Conservation (phyloP, 1,284 basidiomycete genomes). For the Tilletiopsis washingtonensis region DNA sequence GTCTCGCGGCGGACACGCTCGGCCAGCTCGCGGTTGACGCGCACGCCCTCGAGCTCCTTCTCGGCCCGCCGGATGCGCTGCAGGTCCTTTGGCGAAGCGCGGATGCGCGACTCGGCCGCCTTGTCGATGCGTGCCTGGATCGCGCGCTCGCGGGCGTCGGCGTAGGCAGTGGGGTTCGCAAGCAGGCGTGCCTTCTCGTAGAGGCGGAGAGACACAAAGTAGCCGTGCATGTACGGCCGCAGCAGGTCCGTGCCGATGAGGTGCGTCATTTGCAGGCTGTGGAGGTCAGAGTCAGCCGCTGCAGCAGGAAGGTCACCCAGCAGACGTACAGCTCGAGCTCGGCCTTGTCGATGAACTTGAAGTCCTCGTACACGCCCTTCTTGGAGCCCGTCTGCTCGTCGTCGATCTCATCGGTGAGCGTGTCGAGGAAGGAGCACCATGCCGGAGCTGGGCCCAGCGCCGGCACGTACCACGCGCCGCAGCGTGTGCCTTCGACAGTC, state of each 20-base stretch:
- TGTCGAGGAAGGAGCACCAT: conserved; percentile 97
- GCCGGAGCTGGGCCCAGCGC: conserved; percentile 90
- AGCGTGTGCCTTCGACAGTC: conserved; percentile 43
- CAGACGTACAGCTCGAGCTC: conserved; percentile 60
- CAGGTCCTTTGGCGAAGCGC: conserved; percentile 53
- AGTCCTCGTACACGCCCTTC: conserved; percentile 74
- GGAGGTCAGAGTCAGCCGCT: background rate
- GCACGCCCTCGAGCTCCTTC: conserved; percentile 50
- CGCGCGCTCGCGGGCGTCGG: conserved; percentile 80
- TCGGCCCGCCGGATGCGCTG: conserved; percentile 2
- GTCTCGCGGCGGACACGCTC: conserved; percentile 71
- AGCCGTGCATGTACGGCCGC: conserved; percentile 99
- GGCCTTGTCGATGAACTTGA: conserved; percentile 85
- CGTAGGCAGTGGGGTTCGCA: conserved; percentile 90
- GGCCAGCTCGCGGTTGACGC: conserved; percentile 87
- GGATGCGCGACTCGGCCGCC: conserved; percentile 83
- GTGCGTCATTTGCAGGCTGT: conserved; percentile 65
- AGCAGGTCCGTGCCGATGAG: conserved; percentile 87
- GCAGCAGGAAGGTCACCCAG: background rate
- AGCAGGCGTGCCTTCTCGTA: conserved; percentile 94
- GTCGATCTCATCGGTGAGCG: conserved; percentile 69
- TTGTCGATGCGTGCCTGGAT: conserved; percentile 85
- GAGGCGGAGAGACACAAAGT: conserved; percentile 88
- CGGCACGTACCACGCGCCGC: conserved; percentile 64
- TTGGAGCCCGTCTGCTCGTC: conserved; percentile 59